Evolutionary conservation across 805 yeast species (phyloP), one percentile per base, ranked within the genome.

Genomic region (Metschnikowia similis): DNA sequence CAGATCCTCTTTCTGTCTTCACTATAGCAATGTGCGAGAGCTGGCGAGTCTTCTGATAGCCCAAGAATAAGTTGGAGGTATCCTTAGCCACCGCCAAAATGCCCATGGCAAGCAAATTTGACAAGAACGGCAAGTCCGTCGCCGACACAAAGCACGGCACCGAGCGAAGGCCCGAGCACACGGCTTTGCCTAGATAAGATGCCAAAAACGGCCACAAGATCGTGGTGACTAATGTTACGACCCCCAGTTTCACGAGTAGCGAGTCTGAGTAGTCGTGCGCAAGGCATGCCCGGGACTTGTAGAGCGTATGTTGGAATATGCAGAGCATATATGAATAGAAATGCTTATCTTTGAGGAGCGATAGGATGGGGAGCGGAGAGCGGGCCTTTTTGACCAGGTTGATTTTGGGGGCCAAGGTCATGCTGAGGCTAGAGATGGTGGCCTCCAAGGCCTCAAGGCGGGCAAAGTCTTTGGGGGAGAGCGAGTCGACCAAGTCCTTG

Each of bases 181-280:
- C 48, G 6, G 64, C 31, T 16, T 43, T 43, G 1, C 77, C 76
- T 2, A 70, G 30, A 45, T 67, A 66, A 0, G 74, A 63, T 8
- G 72, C 64, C 10, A 66, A 35, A 48, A 63, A 69, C 11, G 77
- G 77, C 77, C 77, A 72, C 36, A 66, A 14, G n/a, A 68, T 27
- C 2, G 76, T 68, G 10, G 75, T 64, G 13, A 70, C 46, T 8
- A 61, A 54, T 34, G 67, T 50, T 11, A 70, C 53, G 1, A 68
- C 56, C 4, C 56, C 49, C 17, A 71, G 69, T 21, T 56, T 58
- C 26, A 48, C 40, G 2, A 62, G 46, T 8, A 68, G 55, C 2
- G 64, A 47, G 2, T 53, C 28, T 6, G 76, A 66, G 52, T 65
- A 73, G 56, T 73, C 76, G 47, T 69, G 57, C 27, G 54, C 53